These are phyloP conservation scores for Nowakowskiella sp. DNA, from an alignment of 192 early-diverging fungal species.

Conservation along the genomic window DNA sequence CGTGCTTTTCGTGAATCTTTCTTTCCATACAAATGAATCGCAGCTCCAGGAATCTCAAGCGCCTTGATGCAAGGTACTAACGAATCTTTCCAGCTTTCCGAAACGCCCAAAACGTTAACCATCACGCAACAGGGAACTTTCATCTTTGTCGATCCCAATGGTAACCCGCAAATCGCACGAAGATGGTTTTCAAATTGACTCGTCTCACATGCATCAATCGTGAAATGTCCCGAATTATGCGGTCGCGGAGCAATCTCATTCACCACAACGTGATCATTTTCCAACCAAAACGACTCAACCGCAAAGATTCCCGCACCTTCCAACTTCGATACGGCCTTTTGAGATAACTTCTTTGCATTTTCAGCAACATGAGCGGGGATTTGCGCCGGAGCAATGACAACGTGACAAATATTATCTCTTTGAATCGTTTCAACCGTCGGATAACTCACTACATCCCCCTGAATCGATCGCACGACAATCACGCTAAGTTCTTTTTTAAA, in stretches of 20 bases:
- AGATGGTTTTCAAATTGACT: conserved; percentile 95
- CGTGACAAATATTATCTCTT: conserved; percentile 91
- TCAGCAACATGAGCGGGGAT: conserved; percentile 70
- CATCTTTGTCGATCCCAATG: conserved; percentile 75
- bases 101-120: conserved; percentile 90
- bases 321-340: conserved; percentile 65
- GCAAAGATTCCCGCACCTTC: conserved; percentile 89
- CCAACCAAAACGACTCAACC: conserved; percentile 94
- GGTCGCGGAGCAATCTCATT: conserved; percentile 99
- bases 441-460: conserved; percentile 72
- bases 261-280: conserved; percentile 76
- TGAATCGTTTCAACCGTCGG: conserved; percentile 97
- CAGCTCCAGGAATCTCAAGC: conserved; percentile 71
- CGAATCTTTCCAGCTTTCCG: conserved; percentile 39
- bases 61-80: conserved; percentile 62
- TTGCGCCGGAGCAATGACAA: conserved; percentile 94
- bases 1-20: conserved; percentile 75
- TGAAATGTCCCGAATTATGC: conserved; percentile 99
- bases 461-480: conserved; percentile 81
- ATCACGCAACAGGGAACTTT: conserved; percentile 89
- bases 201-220: conserved; percentile 93
- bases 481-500: conserved; percentile 93
- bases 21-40: conserved; percentile 95
- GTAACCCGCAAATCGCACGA: conserved; percentile 82
- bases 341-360: conserved; percentile 72